These are phyloP conservation scores for Peronosclerospora sorghi DNA, from an alignment of 352 stramenopile species.

Conservation along the genomic window DNA sequence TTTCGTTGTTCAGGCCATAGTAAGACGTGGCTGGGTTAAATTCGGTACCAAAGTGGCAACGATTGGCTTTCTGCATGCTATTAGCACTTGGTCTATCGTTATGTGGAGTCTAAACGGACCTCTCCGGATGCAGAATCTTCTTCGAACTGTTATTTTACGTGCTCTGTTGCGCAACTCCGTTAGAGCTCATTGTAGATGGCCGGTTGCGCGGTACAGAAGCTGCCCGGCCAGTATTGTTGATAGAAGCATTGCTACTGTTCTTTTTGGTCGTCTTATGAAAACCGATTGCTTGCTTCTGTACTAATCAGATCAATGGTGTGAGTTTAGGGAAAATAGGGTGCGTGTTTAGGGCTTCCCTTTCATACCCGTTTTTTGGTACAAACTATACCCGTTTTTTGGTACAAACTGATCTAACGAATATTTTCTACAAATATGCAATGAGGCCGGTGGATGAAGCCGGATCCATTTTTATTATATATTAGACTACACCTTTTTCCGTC, in stretches of 20 bases:
- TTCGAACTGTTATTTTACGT: constrained; percentile 17
- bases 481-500: no score
- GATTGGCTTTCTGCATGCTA: constrained; percentile 22
- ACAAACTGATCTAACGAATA: no score
- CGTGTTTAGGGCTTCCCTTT: no score
- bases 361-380: no score
- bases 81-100: constrained; percentile 28
- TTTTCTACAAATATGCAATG: no score
- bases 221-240: constrained; percentile 36
- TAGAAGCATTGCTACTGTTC: constrained; percentile 28
- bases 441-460: no score
- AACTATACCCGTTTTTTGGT: no score
- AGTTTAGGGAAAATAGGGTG: no score
- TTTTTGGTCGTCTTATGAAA: constrained; percentile 52
- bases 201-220: constrained; percentile 70
- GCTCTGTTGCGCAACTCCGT: constrained; percentile 20
- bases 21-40: constrained; percentile 66
- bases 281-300: constrained; percentile 90
- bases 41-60: constrained; percentile 79
- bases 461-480: no score
- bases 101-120: constrained; percentile 68
- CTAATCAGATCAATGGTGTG: no score
- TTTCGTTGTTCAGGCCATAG: constrained; percentile 83
- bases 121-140: constrained; percentile 27
- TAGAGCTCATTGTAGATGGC: constrained; percentile 31